Percentiles rank a stretch among this genome's conserved stretches.
Conservation (phyloP, 768 basidiomycete species). For the Chiua virens region DNA sequence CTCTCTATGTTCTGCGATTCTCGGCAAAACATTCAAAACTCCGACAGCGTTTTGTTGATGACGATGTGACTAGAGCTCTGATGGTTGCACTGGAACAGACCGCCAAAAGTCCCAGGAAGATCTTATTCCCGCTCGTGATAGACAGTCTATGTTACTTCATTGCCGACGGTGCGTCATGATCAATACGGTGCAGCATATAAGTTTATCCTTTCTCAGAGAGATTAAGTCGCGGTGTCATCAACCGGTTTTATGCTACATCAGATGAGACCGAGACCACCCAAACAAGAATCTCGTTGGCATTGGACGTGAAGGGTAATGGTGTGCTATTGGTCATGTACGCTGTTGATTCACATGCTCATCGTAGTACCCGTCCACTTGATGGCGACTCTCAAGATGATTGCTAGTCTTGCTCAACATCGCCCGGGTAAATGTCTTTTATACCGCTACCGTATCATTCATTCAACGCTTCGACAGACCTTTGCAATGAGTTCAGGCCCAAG, state of each 20-base stretch:
- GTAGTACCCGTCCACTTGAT: conserved; percentile 1
- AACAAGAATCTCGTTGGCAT: not conserved
- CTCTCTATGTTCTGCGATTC: conserved; percentile 2
- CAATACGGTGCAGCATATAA: not conserved
- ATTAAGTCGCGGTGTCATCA: not conserved
- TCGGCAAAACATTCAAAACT: not conserved
- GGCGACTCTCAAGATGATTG: conserved; percentile 1
- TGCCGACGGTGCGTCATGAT: not conserved
- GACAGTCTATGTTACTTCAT: too few species aligned
- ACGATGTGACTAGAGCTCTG: not conserved
- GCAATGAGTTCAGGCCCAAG: not conserved
- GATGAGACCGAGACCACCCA: not conserved
- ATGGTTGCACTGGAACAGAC: too few species aligned
- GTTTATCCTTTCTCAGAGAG: not conserved
- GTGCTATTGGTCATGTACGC: not conserved
- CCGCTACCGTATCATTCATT: not conserved
- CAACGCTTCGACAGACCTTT: not conserved
- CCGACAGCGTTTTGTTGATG: not conserved
- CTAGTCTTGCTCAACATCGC: not conserved
- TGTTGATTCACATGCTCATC: not conserved
- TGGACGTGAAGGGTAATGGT: conserved; percentile 3
- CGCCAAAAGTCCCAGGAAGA: too few species aligned
- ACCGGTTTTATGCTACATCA: not conserved
- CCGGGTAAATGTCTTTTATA: not conserved
- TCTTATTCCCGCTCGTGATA: too few species aligned